Evolutionary conservation across 78 protist species (phyloP).

Genomic region (Speleostelium caveatum): DNA sequence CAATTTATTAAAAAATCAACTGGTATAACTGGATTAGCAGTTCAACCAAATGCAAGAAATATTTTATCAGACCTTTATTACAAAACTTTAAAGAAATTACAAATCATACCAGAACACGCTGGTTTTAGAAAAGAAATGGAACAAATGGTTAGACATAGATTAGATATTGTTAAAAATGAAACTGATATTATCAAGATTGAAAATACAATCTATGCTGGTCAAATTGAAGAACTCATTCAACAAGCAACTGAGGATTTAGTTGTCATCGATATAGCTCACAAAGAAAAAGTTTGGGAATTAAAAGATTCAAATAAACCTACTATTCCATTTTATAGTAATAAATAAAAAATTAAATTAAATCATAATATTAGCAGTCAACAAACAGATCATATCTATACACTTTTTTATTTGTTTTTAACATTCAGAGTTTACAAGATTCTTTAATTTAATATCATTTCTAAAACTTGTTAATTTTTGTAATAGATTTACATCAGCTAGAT

Average conservation of each 20-base stretch:
- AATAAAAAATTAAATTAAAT: not conserved
- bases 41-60: constrained; percentile 61
- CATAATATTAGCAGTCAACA: not conserved
- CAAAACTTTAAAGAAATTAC: constrained; percentile 36
- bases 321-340: not conserved
- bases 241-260: constrained; percentile 36
- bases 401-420: too few relatives aligned
- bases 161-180: constrained; percentile 21
- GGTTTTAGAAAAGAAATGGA: constrained; percentile 30
- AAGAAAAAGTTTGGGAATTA: constrained; percentile 49
- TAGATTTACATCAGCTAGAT: not conserved
- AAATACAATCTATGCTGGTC: constrained; percentile 62
- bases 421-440: constrained; percentile 1
- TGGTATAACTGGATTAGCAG: constrained; percentile 64
- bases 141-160: constrained; percentile 26
- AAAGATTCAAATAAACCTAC: constrained; percentile 59
- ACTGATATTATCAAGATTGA: constrained; percentile 59
- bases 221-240: constrained; percentile 56
- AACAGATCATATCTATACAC: not conserved
- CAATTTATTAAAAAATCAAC: constrained; percentile 69
- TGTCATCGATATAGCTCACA: constrained; percentile 32
- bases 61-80: constrained; percentile 44
- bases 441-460: constrained; percentile 43
- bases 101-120: constrained; percentile 16
- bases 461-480: constrained; percentile 50